Conservation (phyloP, 2,329 filamentous ascomycete species). For the Colletotrichum incanum region DNA sequence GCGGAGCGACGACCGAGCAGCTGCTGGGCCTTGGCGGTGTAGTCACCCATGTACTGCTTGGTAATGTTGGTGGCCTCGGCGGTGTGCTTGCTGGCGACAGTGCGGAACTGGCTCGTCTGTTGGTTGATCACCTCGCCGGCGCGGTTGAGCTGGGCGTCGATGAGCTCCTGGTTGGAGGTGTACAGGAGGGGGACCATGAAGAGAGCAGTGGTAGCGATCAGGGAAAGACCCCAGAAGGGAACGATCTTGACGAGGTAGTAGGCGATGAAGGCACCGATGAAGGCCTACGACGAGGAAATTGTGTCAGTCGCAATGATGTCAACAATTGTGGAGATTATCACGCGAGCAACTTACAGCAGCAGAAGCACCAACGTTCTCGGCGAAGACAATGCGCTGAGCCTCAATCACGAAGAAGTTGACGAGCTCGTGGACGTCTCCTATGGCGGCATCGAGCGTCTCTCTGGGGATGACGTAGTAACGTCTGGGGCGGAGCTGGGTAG, state of each 20-base stretch:
- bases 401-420: constrained; percentile 82
- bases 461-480: constrained; percentile 78
- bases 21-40: constrained; percentile 77
- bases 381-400: constrained; percentile 77
- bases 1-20: constrained; percentile 68
- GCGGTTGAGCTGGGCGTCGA: constrained; percentile 74
- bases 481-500: constrained; percentile 76
- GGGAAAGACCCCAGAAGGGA: constrained; percentile 78
- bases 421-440: constrained; percentile 77
- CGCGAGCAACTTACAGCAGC: constrained; percentile 64
- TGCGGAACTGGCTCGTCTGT: constrained; percentile 75
- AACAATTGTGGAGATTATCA: constrained; percentile 36
- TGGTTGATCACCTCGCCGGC: constrained; percentile 71
- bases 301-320: constrained; percentile 24
- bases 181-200: constrained; percentile 78
- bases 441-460: constrained; percentile 72
- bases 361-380: constrained; percentile 76
- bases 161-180: constrained; percentile 78
- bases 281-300: constrained; percentile 61
- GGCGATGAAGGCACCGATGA: constrained; percentile 73
- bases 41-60: constrained; percentile 79
- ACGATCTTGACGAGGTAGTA: constrained; percentile 80
- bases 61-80: constrained; percentile 74
- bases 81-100: constrained; percentile 75
- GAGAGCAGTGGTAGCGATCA: constrained; percentile 71